Percentiles rank a stretch among this genome's conserved stretches.
Conservation (phyloP, 768 basidiomycete species). For the Fistulinella prunicolor region DNA sequence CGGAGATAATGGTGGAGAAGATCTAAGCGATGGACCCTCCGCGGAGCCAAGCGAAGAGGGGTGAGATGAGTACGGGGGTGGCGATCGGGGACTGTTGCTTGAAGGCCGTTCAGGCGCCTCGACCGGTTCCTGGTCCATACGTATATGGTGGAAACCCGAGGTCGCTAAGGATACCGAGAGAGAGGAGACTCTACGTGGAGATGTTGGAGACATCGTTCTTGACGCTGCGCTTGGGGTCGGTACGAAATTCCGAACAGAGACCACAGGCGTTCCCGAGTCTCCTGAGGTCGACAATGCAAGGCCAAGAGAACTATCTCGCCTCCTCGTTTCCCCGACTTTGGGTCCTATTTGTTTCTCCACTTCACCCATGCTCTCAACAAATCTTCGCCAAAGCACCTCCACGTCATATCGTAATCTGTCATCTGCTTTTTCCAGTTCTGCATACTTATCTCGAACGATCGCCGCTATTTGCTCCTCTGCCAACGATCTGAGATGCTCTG, state of each 20-base stretch:
- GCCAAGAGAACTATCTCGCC: constrained; percentile 22
- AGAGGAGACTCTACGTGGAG: constrained; percentile 49
- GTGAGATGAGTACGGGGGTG: constrained; percentile 37
- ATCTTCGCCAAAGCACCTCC: constrained; percentile 60
- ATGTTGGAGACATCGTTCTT: constrained; percentile 36
- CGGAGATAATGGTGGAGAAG: constrained; percentile 23
- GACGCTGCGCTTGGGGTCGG: constrained; percentile 41
- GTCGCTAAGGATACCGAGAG: constrained; percentile 70
- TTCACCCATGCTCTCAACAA: constrained; percentile 45
- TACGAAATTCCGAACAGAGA: constrained; percentile 52
- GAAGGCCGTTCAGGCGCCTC: constrained; percentile 14
- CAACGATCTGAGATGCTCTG: constrained; percentile 48
- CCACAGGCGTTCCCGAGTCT: constrained; percentile 34
- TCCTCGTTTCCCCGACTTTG: constrained; percentile 13
- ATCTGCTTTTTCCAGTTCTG: constrained; percentile 57
- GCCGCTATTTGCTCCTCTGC: constrained; percentile 59
- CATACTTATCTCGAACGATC: constrained; percentile 51
- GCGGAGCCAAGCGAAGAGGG: constrained; percentile 31
- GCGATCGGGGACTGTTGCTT: constrained; percentile 24
- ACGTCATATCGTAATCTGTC: constrained; percentile 53
- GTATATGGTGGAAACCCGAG: constrained; percentile 55
- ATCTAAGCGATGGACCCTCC: constrained; percentile 17
- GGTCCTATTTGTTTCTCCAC: constrained; percentile 39
- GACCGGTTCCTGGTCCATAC: constrained; percentile 25
- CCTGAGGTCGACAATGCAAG: constrained; percentile 19